Conservation (phyloP, 2,329 filamentous ascomycete species). For the Hymenoscyphus albidus region DNA sequence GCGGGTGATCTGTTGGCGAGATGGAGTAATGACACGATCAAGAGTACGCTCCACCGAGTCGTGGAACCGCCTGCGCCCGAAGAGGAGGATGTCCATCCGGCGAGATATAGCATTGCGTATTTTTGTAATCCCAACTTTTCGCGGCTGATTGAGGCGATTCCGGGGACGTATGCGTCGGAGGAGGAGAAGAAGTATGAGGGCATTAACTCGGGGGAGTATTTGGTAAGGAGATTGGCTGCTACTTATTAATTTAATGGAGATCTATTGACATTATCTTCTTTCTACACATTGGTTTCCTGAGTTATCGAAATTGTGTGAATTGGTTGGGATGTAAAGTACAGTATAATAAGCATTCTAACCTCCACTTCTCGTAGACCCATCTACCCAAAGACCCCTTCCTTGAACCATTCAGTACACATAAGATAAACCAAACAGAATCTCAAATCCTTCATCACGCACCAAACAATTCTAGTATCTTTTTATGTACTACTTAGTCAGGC, state of each 20-base stretch:
- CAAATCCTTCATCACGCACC: no score
- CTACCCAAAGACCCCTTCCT: no score
- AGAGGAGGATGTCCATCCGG: conserved; percentile 57
- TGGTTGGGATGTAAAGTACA: no score
- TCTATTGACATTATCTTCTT: no score
- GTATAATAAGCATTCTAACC: no score
- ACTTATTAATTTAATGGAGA: conserved; percentile 52
- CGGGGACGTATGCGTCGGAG: conserved; percentile 55
- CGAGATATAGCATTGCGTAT: conserved; percentile 83
- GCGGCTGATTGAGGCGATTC: conserved; percentile 59
- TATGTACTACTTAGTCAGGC: no score
- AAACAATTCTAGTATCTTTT: no score
- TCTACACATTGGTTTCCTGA: no score
- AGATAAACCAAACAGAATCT: no score
- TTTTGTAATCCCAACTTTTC: conserved; percentile 69
- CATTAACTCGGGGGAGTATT: conserved; percentile 76
- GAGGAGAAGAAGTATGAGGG: conserved; percentile 72
- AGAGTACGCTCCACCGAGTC: conserved; percentile 84
- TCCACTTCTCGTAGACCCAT: no score
- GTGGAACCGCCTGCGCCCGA: conserved; percentile 71
- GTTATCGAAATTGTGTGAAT: no score
- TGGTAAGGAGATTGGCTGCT: conserved; percentile 71
- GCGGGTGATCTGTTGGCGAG: conserved; percentile 81
- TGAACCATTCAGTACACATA: no score
- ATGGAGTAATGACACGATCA: conserved; percentile 90